Conservation (phyloP, 2,329 filamentous ascomycete genomes). For the Fusarium sp. region DNA sequence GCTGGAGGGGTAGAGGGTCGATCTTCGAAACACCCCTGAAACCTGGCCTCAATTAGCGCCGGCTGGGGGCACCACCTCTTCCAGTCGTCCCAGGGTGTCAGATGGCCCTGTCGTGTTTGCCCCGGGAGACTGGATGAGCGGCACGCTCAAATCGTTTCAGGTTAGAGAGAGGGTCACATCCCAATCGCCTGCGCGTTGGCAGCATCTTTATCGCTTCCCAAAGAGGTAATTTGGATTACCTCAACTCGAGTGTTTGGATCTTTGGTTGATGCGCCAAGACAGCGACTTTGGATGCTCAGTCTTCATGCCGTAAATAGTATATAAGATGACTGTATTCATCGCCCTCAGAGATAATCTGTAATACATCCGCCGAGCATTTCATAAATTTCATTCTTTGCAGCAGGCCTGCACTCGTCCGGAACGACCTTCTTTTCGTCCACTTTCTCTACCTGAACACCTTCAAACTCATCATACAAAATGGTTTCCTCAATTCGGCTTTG, state of each 20-base stretch:
- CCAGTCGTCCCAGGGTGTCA: not conserved
- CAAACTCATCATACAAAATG: not conserved
- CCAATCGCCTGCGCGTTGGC: not conserved
- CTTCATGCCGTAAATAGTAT: not conserved
- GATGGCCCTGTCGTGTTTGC: not conserved
- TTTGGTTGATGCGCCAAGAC: not conserved
- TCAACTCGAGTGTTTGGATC: not conserved
- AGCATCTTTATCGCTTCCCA: not conserved
- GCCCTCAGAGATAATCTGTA: not conserved
- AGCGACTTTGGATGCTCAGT: not conserved
- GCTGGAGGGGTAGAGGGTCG: not conserved
- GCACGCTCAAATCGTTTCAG: not conserved
- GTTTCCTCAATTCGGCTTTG: not conserved
- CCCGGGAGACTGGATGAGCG: not conserved
- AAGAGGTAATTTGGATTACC: not conserved
- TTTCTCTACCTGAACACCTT: not conserved
- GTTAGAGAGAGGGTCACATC: not conserved
- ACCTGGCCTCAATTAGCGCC: not conserved
- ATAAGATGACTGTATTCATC: not conserved
- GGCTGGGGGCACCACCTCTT: not conserved
- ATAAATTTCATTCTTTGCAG: not conserved
- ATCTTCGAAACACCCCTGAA: not conserved
- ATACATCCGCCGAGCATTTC: not conserved
- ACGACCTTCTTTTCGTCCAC: not conserved
- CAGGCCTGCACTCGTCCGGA: not conserved